Evolutionary conservation across 208 protist species (phyloP).

Genomic region (Trypanosoma vivax): DNA sequence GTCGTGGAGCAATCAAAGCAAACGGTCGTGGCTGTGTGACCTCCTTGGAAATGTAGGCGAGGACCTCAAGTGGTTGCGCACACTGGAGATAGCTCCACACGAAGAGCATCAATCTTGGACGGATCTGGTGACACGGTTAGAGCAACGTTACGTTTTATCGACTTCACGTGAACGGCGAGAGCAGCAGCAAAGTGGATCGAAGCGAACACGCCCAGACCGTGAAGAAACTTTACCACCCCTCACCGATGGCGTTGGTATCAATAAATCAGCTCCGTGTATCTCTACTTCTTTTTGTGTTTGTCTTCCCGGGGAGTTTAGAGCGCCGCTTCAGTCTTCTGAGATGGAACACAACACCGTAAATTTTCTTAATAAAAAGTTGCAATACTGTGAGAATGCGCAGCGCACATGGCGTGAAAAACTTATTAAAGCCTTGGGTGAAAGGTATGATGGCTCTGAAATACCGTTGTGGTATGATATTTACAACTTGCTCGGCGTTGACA

Average conservation of each 20-base stretch:
- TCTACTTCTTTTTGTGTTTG: constrained; percentile 46
- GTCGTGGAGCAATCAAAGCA: constrained; percentile 48
- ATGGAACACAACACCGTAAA: constrained; percentile 45
- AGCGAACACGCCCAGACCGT: constrained; percentile 26
- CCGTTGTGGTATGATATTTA: constrained; percentile 78
- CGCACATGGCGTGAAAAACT: constrained; percentile 35
- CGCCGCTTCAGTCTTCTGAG: constrained; percentile 41
- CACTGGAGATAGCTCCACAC: constrained; percentile 34
- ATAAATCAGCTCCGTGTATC: constrained; percentile 38
- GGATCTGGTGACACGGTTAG: constrained; percentile 43
- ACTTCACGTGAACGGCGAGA: constrained; percentile 22
- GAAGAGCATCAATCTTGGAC: constrained; percentile 44
- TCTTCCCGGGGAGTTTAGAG: constrained; percentile 53
- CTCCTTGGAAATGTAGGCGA: constrained; percentile 26
- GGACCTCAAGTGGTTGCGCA: constrained; percentile 63
- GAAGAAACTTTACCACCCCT: constrained; percentile 10
- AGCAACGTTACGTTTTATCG: constrained; percentile 63
- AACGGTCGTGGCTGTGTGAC: constrained; percentile 65
- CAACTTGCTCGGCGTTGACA: constrained; percentile 51
- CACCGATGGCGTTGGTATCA: constrained; percentile 46
- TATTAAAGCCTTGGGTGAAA: constrained; percentile 8
- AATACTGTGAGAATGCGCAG: constrained; percentile 40
- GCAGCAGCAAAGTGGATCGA: constrained; percentile 10
- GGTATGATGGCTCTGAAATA: constrained; percentile 19
- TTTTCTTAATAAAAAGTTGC: constrained; percentile 47